Conservation (phyloP, 805 yeast genomes). For the Saturnispora gosingensis region DNA sequence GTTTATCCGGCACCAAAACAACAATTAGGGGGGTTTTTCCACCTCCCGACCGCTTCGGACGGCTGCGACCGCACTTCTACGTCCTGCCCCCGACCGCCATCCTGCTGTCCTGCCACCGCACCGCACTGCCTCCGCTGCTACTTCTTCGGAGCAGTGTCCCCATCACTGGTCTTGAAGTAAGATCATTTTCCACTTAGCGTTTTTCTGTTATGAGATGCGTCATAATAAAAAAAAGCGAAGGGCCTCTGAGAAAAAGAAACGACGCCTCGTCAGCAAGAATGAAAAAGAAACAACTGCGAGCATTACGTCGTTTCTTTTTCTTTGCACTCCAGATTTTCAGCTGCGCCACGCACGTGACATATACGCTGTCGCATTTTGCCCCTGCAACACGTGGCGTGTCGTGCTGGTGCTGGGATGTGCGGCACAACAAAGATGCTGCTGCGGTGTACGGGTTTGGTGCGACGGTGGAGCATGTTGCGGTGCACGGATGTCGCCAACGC, state of each 20-base stretch:
- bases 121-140: neutral
- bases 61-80: neutral
- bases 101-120: neutral
- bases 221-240: neutral
- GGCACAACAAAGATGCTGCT: too few relatives aligned
- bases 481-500: neutral
- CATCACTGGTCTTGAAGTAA: neutral
- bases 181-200: neutral
- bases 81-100: neutral
- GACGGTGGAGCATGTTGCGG: neutral
- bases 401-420: too few relatives aligned
- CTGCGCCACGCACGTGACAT: too few relatives aligned
- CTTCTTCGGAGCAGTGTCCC: neutral
- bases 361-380: too few relatives aligned
- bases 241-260: neutral
- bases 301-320: neutral
- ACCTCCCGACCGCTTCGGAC: neutral
- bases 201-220: neutral
- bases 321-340: neutral
- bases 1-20: neutral
- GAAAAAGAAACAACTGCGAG: neutral
- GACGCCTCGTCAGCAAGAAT: neutral
- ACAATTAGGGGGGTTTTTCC: neutral
- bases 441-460: too few relatives aligned
- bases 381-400: too few relatives aligned